These are phyloP conservation scores for Rossbeevera mucosa DNA, from an alignment of 768 basidiomycete species.

Conservation along the genomic window DNA sequence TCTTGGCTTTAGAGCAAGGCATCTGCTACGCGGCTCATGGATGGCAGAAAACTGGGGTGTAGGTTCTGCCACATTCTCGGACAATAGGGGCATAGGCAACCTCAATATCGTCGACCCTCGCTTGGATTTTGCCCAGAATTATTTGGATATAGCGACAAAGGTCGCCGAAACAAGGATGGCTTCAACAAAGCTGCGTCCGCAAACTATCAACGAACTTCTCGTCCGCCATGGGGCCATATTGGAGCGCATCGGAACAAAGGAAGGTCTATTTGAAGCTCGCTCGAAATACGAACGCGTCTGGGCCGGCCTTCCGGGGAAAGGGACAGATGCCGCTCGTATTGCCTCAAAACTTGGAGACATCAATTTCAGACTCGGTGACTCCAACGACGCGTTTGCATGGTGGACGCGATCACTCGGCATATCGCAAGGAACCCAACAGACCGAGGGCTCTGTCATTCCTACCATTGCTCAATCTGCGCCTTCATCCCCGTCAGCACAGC, in stretches of 20 bases:
- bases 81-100: constrained; percentile 32
- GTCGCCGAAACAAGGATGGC: constrained; percentile 40
- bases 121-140: constrained; percentile 50
- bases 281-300: constrained; percentile 56
- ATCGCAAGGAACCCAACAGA: constrained; percentile 30
- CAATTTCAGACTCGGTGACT: constrained; percentile 49
- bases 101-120: constrained; percentile 51
- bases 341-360: constrained; percentile 69
- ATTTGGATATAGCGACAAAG: constrained; percentile 46
- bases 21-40: constrained; percentile 67
- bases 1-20: constrained; percentile 57
- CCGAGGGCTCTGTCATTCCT: constrained; percentile 18
- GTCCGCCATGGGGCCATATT: constrained; percentile 51
- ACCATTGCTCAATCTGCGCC: constrained; percentile 40
- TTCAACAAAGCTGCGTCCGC: constrained; percentile 40
- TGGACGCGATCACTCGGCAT: constrained; percentile 59
- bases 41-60: constrained; percentile 64
- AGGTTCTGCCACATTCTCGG: constrained; percentile 37
- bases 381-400: constrained; percentile 57
- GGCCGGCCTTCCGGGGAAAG: constrained; percentile 38
- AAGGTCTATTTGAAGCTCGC: constrained; percentile 50
- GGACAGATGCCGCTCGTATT: constrained; percentile 45
- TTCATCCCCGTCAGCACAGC: constrained; percentile 57
- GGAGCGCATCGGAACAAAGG: constrained; percentile 54
- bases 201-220: constrained; percentile 53